Evolutionary conservation across 1,284 basidiomycete species (phyloP), one percentile per base, ranked within the genome.

Genomic region (Tilletia indica): DNA sequence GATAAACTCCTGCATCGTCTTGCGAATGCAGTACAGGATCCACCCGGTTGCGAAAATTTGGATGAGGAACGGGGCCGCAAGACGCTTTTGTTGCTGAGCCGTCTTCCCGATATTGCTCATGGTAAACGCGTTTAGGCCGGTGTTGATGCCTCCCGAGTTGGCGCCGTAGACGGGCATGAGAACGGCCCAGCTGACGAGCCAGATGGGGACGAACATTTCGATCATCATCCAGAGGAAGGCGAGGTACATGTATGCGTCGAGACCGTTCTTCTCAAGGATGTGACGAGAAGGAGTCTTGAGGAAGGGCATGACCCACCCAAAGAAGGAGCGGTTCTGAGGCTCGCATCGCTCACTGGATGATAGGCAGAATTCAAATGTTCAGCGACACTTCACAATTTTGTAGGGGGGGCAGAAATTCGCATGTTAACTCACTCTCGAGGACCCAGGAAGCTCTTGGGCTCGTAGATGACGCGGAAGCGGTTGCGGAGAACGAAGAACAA

Each of bases 211-310:
- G 79, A 97, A 88, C 70, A 95, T 87, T 78, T 90, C 89, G 69
- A 91, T 84, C 88, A 93, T 91, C 81, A 87, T 89, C 71, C 91
- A 90, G 54, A 95, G 87, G 84, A 92, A 98, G 70, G 93, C 91
- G 66, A 97, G 89, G 80, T 93, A 97, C 83, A 97, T 91, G 87
- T 96, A 99, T 42, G 94, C 92, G 82, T 99, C 96, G 72, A 93
- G 88, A 47, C 96, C 95, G 77, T 97, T 96, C 73, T 90, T 82
- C 31, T 77, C 71, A 66, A 85, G 78, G 68, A 84, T 79, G 49
- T 78, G 80, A 34, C 72, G 71, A 61, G 81, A 78, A 54, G 81
- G 81, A 8, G 77, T 81, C 48, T 78, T 76, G 72, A 86, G 73
- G 74, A 85, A 81, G 36, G 80, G 79, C 0, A 82, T 79, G 39